Conservation (phyloP, 495 filamentous ascomycete species). For the Sphaerosporella brunnea region DNA sequence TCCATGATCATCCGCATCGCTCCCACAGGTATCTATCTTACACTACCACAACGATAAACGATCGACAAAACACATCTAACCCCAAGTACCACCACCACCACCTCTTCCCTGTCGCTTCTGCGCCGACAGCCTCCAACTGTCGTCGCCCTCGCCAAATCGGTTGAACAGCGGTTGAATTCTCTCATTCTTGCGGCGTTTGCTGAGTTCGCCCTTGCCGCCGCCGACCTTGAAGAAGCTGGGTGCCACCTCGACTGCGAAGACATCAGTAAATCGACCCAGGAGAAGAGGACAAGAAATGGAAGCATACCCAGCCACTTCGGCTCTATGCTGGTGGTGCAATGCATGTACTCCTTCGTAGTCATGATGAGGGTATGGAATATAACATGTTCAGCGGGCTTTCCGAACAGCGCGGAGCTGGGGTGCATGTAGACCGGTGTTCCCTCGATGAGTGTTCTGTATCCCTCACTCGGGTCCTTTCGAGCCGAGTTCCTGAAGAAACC, state of each 20-base stretch:
- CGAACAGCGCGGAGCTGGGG: slow-evolving; percentile 70
- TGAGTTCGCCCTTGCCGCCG: slow-evolving; percentile 58
- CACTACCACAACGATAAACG: background rate
- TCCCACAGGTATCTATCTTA: too few species aligned
- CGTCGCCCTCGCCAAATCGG: slow-evolving; percentile 62
- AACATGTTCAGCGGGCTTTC: slow-evolving; percentile 88
- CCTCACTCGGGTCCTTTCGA: slow-evolving; percentile 86
- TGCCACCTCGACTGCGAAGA: slow-evolving; percentile 54
- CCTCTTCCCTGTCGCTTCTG: slow-evolving; percentile 75
- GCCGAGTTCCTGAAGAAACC: slow-evolving; percentile 94
- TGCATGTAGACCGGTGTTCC: slow-evolving; percentile 91
- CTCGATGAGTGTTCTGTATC: slow-evolving; percentile 92
- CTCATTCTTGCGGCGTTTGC: slow-evolving; percentile 85
- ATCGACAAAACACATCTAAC: slow-evolving; percentile 32
- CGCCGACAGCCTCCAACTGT: slow-evolving; percentile 84
- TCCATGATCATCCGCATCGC: too few species aligned
- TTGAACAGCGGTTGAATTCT: slow-evolving; percentile 90
- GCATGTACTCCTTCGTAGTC: slow-evolving; percentile 97
- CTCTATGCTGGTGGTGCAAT: slow-evolving; percentile 75
- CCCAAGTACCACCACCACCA: slow-evolving; percentile 92
- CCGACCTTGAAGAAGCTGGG: slow-evolving; percentile 98
- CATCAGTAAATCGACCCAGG: slow-evolving; percentile 6
- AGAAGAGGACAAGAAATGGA: slow-evolving; percentile 1
- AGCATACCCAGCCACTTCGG: slow-evolving; percentile 53
- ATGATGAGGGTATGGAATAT: slow-evolving; percentile 79